phyloP scores from a whole-genome alignment of 306 rosid genomes.

The Gynostemma pentaphyllum region DNA sequence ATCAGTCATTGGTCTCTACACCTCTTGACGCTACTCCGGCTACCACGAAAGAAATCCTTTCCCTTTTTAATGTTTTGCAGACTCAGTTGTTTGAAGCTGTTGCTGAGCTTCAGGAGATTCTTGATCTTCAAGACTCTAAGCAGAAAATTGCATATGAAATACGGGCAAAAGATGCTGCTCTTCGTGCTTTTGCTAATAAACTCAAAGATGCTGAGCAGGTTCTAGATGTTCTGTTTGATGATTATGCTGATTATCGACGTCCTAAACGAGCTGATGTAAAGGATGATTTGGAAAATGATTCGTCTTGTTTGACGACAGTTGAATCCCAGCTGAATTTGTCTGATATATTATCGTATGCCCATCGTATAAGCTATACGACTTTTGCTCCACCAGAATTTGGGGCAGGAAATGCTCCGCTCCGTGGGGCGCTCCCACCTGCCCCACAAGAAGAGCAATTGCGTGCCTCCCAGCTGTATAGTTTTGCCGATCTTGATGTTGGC shows the following conservation, averaged over 20 bases:
- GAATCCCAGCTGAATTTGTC: conserved; percentile 50
- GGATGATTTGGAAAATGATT: conserved; percentile 37
- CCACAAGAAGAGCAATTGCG: conserved; percentile 97
- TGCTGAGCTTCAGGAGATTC: conserved; percentile 87
- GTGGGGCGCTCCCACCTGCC: conserved; percentile 87
- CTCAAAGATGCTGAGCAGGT: conserved; percentile 72
- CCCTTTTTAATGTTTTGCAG: conserved; percentile 52
- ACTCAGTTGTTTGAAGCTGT: conserved; percentile 81
- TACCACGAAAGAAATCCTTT: conserved; percentile 55
- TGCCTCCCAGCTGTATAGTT: conserved; percentile 75
- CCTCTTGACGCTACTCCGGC: conserved; percentile 42
- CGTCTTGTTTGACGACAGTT: conserved; percentile 42
- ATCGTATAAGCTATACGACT: conserved; percentile 83
- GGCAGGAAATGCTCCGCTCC: conserved; percentile 74
- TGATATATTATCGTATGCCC: conserved; percentile 74
- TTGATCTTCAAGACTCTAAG: conserved; percentile 70
- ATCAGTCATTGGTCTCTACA: conserved; percentile 23
- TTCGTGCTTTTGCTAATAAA: conserved; percentile 65
- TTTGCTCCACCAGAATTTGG: conserved; percentile 95
- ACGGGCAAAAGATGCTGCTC: conserved; percentile 38
- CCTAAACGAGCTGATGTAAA: conserved; percentile 38
- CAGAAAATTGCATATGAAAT: conserved; percentile 57
- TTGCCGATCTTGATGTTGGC: conserved; percentile 83
- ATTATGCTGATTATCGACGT: conserved; percentile 65
- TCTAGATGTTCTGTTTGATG: conserved; percentile 76